Percentiles rank a stretch among this genome's conserved stretches.
Evolutionary conservation across 148 eudicot species (phyloP).

Genomic region (Diospyros lotus): DNA sequence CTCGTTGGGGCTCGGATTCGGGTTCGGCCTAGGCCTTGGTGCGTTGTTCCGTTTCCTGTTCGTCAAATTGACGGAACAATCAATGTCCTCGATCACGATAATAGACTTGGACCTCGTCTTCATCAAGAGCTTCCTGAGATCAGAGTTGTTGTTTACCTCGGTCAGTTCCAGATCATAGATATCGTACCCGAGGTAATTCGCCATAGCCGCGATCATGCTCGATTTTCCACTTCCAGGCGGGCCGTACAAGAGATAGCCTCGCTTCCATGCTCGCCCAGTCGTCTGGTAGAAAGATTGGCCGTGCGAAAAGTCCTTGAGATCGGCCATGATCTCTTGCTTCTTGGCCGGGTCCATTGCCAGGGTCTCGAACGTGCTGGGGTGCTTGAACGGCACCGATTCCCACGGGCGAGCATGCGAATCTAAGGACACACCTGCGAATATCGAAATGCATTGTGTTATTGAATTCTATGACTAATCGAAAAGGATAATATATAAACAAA

Average conservation of each 20-base stretch:
- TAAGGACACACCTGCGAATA: slow-evolving; percentile 49
- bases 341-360: slow-evolving; percentile 69
- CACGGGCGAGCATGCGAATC: slow-evolving; percentile 82
- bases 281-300: slow-evolving; percentile 68
- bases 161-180: slow-evolving; percentile 84
- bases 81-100: slow-evolving; percentile 90
- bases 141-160: slow-evolving; percentile 75
- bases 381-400: slow-evolving; percentile 96
- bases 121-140: slow-evolving; percentile 77
- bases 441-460: too few relatives aligned
- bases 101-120: slow-evolving; percentile 88
- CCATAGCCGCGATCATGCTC: slow-evolving; percentile 98
- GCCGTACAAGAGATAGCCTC: slow-evolving; percentile 77
- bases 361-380: slow-evolving; percentile 85
- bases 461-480: too few relatives aligned
- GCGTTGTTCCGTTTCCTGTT: slow-evolving; percentile 28
- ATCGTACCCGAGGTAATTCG: slow-evolving; percentile 72
- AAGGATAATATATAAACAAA: too few relatives aligned
- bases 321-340: slow-evolving; percentile 57
- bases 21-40: neutral
- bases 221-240: slow-evolving; percentile 98
- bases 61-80: slow-evolving; percentile 65
- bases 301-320: slow-evolving; percentile 55
- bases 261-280: slow-evolving; percentile 92
- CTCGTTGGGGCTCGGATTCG: slow-evolving; percentile 3